phyloP scores from a whole-genome alignment of 164 flowering plant species.

The Paratinospora sagittata region DNA sequence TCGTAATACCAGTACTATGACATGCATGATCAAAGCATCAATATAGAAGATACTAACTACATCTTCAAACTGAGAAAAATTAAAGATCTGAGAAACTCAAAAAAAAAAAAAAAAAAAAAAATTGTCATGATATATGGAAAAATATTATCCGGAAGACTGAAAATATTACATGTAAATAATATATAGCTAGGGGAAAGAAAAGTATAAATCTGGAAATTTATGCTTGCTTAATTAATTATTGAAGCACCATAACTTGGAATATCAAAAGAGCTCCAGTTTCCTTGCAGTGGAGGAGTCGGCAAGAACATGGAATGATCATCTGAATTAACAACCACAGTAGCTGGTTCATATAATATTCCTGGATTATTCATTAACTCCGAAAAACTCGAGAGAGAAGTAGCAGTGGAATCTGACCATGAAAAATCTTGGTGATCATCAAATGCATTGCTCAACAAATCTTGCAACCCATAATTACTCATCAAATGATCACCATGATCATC shows the following conservation, averaged over 20 bases:
- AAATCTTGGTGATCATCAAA: constrained; percentile 5
- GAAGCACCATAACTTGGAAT: constrained; percentile 12
- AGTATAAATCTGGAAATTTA: no score
- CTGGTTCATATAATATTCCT: not conserved
- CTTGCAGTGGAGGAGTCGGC: not conserved
- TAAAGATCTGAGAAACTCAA: no score
- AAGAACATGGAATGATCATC: constrained; percentile 7
- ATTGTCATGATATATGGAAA: no score
- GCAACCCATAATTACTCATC: constrained; percentile 1
- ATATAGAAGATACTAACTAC: not conserved
- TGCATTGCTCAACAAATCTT: constrained; percentile 2
- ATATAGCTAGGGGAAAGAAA: no score
- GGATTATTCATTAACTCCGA: constrained; percentile 10
- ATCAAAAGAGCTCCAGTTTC: constrained; percentile 7
- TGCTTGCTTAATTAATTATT: not conserved
- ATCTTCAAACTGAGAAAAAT: not conserved
- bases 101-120: no score
- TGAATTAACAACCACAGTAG: not conserved
- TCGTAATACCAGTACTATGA: no score
- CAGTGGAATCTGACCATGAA: constrained; percentile 8
- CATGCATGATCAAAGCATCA: no score
- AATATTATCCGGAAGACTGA: no score
- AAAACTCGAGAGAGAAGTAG: not conserved
- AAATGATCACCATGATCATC: not conserved
- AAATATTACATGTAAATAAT: no score